Base-by-base conservation (phyloP, 2,329 filamentous ascomycete genomes). In the Stenocarpella maydis region DNA sequence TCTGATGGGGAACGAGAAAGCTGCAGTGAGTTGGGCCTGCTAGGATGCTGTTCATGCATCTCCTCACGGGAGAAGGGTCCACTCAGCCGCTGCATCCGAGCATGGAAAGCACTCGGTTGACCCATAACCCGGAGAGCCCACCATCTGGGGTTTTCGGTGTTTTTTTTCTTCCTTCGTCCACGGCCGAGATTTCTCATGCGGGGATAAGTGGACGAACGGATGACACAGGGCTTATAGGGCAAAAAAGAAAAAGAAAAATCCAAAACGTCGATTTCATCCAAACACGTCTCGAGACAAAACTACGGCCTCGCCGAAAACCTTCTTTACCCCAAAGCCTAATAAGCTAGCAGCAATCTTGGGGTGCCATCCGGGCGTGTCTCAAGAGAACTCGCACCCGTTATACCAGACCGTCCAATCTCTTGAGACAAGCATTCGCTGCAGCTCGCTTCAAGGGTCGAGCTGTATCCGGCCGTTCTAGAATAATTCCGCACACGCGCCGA, bases 251-350 rank as follows among this genome's bases (percentile, higher is more conserved):
- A 19, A 50, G 14, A 28, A 49, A 15, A 63, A 63, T 37, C 21
- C 43, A 37, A 63, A 63, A 63, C 58, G 19, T 31, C 28, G 28
- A 63, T 63, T 63, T 63, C 58, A 63, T 63, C 58, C 58, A 63
- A 37, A 63, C 58, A 49, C 58, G 17, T 63, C 58, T 63, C 58
- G 58, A 63, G 58, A 63, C 58, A 47, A 10, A 21, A 17, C 14
- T 14, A 28, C 58, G 58, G 58, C 58, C 43, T 63, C 43, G 43
- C 58, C 58, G 58, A 49, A 63, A 63, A 19, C 28, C 58, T 43
- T 63, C 31, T 63, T 17, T 19, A n/a, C 43, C 41, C 28, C 58
- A 49, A 12, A 3, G n/a, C n/a, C 58, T 43, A 45, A 63, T n/a
- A n/a, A 9, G 58, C 43, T 28, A 4, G 34, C 34, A 31, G 31